Conservation (phyloP, 345 rosid species). For the Rhizophora apiculata region DNA sequence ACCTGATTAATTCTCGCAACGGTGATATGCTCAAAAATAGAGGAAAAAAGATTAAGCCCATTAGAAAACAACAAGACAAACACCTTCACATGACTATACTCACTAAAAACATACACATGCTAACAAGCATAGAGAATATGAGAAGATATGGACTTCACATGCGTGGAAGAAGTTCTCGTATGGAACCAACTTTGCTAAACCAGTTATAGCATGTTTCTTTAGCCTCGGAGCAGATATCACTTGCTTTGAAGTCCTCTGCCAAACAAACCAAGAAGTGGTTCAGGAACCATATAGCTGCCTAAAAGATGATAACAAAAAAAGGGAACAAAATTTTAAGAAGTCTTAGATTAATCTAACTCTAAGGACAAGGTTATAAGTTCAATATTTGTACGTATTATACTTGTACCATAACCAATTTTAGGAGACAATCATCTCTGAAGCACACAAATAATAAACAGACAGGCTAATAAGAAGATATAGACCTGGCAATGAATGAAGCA, state of each 20-base stretch:
- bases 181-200: slow-evolving; percentile 82
- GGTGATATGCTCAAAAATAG: too few species aligned
- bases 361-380: background rate
- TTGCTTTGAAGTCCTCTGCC: slow-evolving; percentile 67
- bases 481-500: slow-evolving; percentile 58
- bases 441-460: background rate
- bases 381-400: too few species aligned
- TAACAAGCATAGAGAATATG: slow-evolving; percentile 6
- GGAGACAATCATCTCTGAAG: background rate
- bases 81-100: slow-evolving; percentile 4
- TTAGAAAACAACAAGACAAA: background rate
- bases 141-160: slow-evolving; percentile 47
- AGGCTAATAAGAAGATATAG: slow-evolving; percentile 15
- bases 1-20: too few species aligned
- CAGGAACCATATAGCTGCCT: slow-evolving; percentile 11
- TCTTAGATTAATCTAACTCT: background rate
- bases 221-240: slow-evolving; percentile 61
- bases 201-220: slow-evolving; percentile 93
- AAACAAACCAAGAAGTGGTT: slow-evolving; percentile 19
- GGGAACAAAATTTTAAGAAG: background rate
- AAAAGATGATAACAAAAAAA: background rate
- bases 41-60: too few species aligned
- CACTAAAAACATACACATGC: background rate
- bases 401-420: too few species aligned
- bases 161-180: slow-evolving; percentile 89